phyloP scores from a whole-genome alignment of 495 filamentous ascomycete genomes.

The Hypoxylon perforatum region DNA sequence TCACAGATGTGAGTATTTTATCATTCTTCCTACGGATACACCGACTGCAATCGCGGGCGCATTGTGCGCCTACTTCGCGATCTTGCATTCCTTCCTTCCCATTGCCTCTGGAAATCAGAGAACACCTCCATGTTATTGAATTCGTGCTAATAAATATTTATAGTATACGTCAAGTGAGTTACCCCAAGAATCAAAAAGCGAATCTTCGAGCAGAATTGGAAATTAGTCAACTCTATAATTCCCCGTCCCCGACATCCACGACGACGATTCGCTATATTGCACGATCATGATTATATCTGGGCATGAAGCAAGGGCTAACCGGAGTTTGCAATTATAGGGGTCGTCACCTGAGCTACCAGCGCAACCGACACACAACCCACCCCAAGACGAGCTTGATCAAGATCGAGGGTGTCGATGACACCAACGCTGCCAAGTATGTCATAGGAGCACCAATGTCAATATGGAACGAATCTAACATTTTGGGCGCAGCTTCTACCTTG shows the following conservation, averaged over 20 bases:
- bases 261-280: neutral
- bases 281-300: neutral
- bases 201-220: slow-evolving; percentile 8
- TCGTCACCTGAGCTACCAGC: slow-evolving; percentile 94
- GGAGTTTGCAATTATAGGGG: slow-evolving; percentile 66
- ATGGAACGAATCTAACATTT: slow-evolving; percentile 39
- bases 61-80: slow-evolving; percentile 11
- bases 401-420: slow-evolving; percentile 94
- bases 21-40: neutral
- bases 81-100: slow-evolving; percentile 3
- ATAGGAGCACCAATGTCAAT: neutral
- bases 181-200: slow-evolving; percentile 32
- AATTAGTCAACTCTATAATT: slow-evolving; percentile 2
- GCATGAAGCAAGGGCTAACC: slow-evolving; percentile 44
- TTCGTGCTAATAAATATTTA: slow-evolving; percentile 47
- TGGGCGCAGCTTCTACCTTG: slow-evolving; percentile 78
- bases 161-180: slow-evolving; percentile 96
- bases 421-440: slow-evolving; percentile 83
- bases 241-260: neutral
- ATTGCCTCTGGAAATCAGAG: slow-evolving; percentile 13
- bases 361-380: slow-evolving; percentile 84
- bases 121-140: slow-evolving; percentile 5
- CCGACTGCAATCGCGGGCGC: slow-evolving; percentile 24
- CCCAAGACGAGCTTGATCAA: slow-evolving; percentile 90
- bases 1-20: slow-evolving; percentile 76